Base-by-base conservation (phyloP, 2,329 filamentous ascomycete genomes). In the Ambrosiella beaveri region DNA sequence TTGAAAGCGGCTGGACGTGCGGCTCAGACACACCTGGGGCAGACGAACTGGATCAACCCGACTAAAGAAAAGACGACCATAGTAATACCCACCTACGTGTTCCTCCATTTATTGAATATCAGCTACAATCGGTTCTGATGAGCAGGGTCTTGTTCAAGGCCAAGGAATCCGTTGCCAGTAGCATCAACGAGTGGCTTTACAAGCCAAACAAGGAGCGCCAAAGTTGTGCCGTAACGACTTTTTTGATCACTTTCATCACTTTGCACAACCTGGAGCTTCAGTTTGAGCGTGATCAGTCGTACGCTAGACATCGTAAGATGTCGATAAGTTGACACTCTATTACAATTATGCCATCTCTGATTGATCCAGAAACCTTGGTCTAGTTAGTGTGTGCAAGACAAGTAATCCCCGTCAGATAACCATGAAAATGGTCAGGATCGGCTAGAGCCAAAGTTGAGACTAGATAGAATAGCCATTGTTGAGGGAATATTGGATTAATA, bases 71-170 rank as follows among this genome's bases (percentile, higher is more conserved):
- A 13, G 11, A 11, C 7, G 1, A 15, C 8, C 8, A 51, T n/a
- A 19, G 47, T 1, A 7, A 12, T 17, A 19, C 3, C 6, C 36
- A 40, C n/a, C 19, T 49, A 7, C 19, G 55, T n/a, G 36, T 57
- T 13, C 55, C 45, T 12, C 45, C 55, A 12, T 57, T 57, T 36
- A 57, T 57, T 3, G 55, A 57, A 27, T 57, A 57, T 17, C 55
- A 57, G 38, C 15, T 57, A 12, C 55, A 57, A 37, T 35, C 55
- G 15, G 36, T 51, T 13, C 13, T 57, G n/a, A 57, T 57, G 45
- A 9, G 35, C 12, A 57, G 40, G 36, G 19, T 57, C 19, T 45
- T 57, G 3, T 17, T 8, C 6, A 19, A 27, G 7, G 12, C 39
- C 27, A 57, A 57, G 35, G 37, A 27, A 1, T n/a, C 7, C 12